Evolutionary conservation across 352 stramenopile species (phyloP).

Genomic region (Globisporangium uncinulatum): DNA sequence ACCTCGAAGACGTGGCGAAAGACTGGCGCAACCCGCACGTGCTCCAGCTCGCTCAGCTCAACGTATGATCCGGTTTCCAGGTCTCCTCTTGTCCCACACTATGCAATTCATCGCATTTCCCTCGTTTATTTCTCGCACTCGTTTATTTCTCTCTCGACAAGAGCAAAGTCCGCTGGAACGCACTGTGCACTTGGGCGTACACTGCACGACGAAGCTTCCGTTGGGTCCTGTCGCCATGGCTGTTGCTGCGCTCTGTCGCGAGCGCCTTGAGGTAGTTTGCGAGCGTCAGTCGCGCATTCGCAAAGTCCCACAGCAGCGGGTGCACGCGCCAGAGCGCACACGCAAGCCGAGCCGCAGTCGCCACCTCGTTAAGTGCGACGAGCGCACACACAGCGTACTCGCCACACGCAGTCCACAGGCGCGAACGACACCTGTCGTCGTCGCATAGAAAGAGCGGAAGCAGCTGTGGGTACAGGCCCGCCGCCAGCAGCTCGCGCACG

Average conservation of each 20-base stretch:
- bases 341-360: constrained; percentile 39
- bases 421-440: not conserved
- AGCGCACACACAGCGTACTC: constrained; percentile 65
- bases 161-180: constrained; percentile 20
- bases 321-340: constrained; percentile 52
- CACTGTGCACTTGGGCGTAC: constrained; percentile 18
- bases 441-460: constrained; percentile 18
- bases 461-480: constrained; percentile 34
- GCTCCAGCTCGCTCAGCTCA: constrained; percentile 62
- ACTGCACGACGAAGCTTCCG: constrained; percentile 21
- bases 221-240: not conserved
- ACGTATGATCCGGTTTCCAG: constrained; percentile 33
- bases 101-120: not conserved
- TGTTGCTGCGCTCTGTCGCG: constrained; percentile 3
- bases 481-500: constrained; percentile 27
- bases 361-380: constrained; percentile 38
- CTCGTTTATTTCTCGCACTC: no score
- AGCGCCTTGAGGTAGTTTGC: constrained; percentile 45
- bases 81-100: no score
- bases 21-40: constrained; percentile 77
- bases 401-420: constrained; percentile 51
- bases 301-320: constrained; percentile 61
- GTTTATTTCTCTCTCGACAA: no score
- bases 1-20: constrained; percentile 62
- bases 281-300: constrained; percentile 56